These are phyloP conservation scores for Solanum sparsipilum DNA, from an alignment of 257 asterid species.

Conservation along the genomic window DNA sequence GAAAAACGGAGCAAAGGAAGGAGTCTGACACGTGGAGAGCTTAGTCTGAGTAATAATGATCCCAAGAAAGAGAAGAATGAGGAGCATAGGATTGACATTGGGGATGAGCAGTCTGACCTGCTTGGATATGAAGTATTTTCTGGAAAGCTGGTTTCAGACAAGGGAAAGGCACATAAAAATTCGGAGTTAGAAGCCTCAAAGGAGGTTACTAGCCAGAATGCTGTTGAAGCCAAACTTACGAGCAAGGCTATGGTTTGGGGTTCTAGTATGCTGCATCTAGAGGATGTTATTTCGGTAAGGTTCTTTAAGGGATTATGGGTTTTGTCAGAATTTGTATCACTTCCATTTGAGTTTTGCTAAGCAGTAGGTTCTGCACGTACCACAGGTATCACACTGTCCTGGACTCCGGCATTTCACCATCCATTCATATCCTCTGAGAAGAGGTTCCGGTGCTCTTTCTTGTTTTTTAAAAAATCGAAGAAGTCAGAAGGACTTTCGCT, in stretches of 20 bases:
- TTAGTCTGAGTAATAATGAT: constrained; percentile 30
- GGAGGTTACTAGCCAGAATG: constrained; percentile 37
- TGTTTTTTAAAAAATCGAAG: constrained; percentile 52
- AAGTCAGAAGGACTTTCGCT: constrained; percentile 72
- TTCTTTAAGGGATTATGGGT: constrained; percentile 3
- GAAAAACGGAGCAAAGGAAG: constrained; percentile 79
- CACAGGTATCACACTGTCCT: constrained; percentile 83
- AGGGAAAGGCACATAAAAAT: constrained; percentile 39
- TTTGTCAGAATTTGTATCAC: neutral
- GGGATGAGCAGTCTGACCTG: constrained; percentile 84
- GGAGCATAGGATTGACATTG: constrained; percentile 82
- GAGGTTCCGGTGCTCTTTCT: constrained; percentile 45
- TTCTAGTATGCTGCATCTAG: constrained; percentile 50
- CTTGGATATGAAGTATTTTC: constrained; percentile 74
- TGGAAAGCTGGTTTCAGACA: constrained; percentile 65
- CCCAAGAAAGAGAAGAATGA: constrained; percentile 38
- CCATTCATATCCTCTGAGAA: constrained; percentile 74
- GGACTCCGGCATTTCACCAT: constrained; percentile 85
- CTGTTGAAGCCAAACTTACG: constrained; percentile 78
- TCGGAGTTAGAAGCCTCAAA: constrained; percentile 35
- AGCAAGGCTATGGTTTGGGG: constrained; percentile 92
- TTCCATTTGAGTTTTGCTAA: constrained; percentile 1
- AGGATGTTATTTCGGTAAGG: constrained; percentile 78
- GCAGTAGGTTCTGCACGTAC: neutral
- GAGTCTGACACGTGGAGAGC: constrained; percentile 26